These are phyloP conservation scores for Pseudogymnoascus sp. DNA, from an alignment of 2,329 filamentous ascomycete species.

Conservation along the genomic window DNA sequence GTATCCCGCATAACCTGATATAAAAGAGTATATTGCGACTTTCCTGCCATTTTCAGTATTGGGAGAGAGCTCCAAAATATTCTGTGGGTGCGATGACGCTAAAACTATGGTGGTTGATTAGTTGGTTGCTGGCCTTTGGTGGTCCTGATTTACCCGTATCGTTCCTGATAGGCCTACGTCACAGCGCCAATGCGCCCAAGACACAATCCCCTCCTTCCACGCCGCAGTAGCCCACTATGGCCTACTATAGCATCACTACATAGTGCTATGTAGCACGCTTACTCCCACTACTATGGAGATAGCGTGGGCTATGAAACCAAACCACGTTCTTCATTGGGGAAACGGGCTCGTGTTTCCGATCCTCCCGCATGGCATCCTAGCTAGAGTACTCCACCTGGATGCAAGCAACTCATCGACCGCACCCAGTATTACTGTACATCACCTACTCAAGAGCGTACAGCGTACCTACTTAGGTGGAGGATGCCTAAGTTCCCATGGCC, in stretches of 20 bases:
- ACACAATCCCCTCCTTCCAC: neutral
- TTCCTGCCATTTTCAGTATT: conserved; percentile 1
- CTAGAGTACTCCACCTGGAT: neutral
- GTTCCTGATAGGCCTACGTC: conserved; percentile 6
- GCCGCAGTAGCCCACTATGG: neutral
- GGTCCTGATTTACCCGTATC: neutral
- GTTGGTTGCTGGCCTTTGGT: neutral
- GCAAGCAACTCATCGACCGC: neutral
- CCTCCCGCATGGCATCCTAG: conserved; percentile 1
- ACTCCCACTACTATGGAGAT: neutral
- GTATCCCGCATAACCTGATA: neutral
- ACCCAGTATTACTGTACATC: conserved; percentile 1
- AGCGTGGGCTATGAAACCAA: neutral
- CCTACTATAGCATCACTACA: neutral
- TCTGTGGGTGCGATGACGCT: neutral
- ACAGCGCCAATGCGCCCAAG: neutral
- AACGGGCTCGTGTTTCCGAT: neutral
- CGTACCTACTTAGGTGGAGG: neutral
- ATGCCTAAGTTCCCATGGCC: neutral
- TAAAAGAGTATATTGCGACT: neutral
- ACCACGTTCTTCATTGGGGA: neutral
- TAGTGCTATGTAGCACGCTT: neutral
- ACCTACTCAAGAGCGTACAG: neutral
- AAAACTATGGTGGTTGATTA: neutral
- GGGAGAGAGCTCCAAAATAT: conserved; percentile 1